A percentile compares a stretch with the other conserved stretches of the same genome.
Conservation (phyloP, 176 grass and related monocot species). For the Aegilops tauschii region DNA sequence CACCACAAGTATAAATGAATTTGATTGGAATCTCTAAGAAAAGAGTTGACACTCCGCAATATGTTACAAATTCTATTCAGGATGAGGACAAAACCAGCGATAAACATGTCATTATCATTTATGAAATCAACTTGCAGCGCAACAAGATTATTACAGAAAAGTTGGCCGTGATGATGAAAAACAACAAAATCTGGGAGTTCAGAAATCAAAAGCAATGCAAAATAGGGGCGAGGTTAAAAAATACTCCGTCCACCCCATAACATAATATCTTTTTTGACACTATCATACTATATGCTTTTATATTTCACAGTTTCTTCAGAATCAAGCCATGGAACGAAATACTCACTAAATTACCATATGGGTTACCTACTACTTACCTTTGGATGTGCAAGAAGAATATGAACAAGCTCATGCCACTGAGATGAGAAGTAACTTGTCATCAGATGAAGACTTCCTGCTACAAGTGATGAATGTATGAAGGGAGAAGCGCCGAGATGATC, state of each 20-base stretch:
- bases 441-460: constrained; percentile 76
- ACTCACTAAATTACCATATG: neutral
- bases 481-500: constrained; percentile 54
- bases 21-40: neutral
- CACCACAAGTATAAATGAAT: neutral
- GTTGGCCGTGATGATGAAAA: neutral
- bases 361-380: constrained; percentile 78
- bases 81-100: neutral
- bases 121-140: neutral
- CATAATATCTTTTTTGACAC: too few species aligned
- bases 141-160: neutral
- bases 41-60: neutral
- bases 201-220: neutral
- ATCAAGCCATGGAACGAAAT: neutral
- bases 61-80: neutral
- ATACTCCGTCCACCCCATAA: too few species aligned
- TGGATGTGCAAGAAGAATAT: constrained; percentile 94
- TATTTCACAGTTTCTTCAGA: neutral
- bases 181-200: neutral
- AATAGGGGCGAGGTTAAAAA: neutral
- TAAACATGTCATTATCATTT: neutral
- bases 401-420: constrained; percentile 89
- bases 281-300: neutral
- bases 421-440: constrained; percentile 84
- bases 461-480: constrained; percentile 70